These are phyloP conservation scores for Trichocomaceae sp. DNA, from an alignment of 2,329 filamentous ascomycete species.

Conservation along the genomic window DNA sequence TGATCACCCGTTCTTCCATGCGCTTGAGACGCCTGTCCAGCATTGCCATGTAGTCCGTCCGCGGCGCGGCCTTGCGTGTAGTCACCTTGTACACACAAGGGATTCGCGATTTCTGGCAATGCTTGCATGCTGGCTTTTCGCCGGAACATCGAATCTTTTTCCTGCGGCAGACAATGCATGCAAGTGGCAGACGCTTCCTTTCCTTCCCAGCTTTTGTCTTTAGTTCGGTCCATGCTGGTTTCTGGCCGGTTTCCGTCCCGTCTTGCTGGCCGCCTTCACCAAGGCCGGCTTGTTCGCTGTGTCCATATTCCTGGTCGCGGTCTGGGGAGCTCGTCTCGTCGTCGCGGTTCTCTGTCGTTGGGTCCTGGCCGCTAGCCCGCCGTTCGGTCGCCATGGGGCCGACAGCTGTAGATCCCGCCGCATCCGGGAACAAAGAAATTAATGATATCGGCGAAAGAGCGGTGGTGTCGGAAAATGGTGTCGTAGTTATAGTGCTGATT, in stretches of 20 bases:
- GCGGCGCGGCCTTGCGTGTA: slow-evolving; percentile 82
- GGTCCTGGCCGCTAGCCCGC: slow-evolving; percentile 26
- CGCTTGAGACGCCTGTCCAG: slow-evolving; percentile 89
- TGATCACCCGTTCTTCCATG: slow-evolving; percentile 97
- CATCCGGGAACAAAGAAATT: not conserved
- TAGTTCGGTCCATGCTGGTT: slow-evolving; percentile 68
- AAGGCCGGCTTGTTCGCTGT: slow-evolving; percentile 8
- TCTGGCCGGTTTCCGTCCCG: slow-evolving; percentile 20
- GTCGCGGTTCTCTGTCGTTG: slow-evolving; percentile 20
- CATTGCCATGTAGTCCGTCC: slow-evolving; percentile 99
- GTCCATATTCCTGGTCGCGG: slow-evolving; percentile 20
- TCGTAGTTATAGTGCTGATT: too few species aligned
- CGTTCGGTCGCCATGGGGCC: slow-evolving; percentile 34
- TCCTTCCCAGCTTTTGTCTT: slow-evolving; percentile 95
- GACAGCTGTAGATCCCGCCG: slow-evolving; percentile 22
- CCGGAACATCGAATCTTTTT: slow-evolving; percentile 98
- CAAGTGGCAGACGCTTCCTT: slow-evolving; percentile 81
- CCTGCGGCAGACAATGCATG: slow-evolving; percentile 88
- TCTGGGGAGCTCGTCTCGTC: slow-evolving; percentile 32
- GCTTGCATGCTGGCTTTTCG: slow-evolving; percentile 95
- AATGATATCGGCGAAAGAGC: too few species aligned
- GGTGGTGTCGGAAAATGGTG: too few species aligned
- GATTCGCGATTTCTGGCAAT: slow-evolving; percentile 84
- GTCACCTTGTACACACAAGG: slow-evolving; percentile 98
- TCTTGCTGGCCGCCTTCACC: not conserved